Evolutionary conservation across 129 eudicot genomes (phyloP), one percentile per base, ranked within the genome.

Genomic region (Helianthus tuberosus): DNA sequence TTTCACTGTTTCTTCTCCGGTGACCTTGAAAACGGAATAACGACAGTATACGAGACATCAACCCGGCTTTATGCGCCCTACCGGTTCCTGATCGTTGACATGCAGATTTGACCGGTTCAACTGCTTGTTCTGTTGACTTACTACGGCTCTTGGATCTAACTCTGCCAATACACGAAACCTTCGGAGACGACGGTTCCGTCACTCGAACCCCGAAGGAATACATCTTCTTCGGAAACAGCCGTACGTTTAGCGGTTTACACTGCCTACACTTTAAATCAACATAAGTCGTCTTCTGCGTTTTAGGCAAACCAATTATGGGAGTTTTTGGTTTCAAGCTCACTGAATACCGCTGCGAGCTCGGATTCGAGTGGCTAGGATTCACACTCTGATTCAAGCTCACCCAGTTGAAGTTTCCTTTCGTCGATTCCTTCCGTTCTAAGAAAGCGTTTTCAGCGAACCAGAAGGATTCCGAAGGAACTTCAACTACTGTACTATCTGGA

Each of bases 381-480:
- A 32, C 36, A 32, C 36, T 32, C 36, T 32, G 68, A 52, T 27
- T 47, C 68, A 64, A 63, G 36, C 75, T 73, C 47, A 6, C 25
- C 0, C 83, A 73, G 25, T 71, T 75, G 12, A 83, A 58, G 82
- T 43, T 69, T 66, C 88, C 96, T 64, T 75, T 89, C 17, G 89
- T 83, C 3, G 98, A 93, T 17, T 90, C 98, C 63, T 86, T 88
- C 4, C 98, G 84, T 54, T 88, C 96, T 53, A 81, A 70, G 8
- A 86, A 82, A 13, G 91, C 96, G 55, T 90, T 88, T 0, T 88
- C 88, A 36, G 90, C 96, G 38, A 93, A 83, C 98, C 92, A 93
- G 77, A 93, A 93, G 8, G 98, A 93, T 77, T 88, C 93, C 64
- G 96, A 89, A 51, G 96, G 95, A 12, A 80, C 27, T 35, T 68